phyloP scores from a whole-genome alignment of 2,329 filamentous ascomycete species.

The Talaromyces atroroseus region DNA sequence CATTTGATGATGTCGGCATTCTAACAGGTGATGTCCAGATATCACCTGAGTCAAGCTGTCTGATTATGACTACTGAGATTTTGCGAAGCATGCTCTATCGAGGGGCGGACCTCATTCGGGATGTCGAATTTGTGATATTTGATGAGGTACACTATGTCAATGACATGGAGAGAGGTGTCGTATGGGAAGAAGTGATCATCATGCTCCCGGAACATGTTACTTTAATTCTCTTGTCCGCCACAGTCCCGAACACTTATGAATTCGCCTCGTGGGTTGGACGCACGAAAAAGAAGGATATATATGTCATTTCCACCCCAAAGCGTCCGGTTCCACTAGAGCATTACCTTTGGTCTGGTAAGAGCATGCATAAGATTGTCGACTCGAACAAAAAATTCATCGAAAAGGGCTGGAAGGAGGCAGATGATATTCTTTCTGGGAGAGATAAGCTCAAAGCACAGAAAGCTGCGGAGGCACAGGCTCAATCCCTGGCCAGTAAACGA shows the following conservation, averaged over 20 bases:
- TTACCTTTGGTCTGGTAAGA: conserved; percentile 91
- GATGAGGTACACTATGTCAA: conserved; percentile 99
- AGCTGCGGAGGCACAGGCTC: conserved; percentile 48
- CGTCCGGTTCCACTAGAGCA: conserved; percentile 92
- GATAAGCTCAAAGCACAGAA: conserved; percentile 64
- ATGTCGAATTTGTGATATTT: conserved; percentile 98
- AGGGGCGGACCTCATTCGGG: conserved; percentile 88
- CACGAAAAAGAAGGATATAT: conserved; percentile 98
- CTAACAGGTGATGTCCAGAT: conserved; percentile 97
- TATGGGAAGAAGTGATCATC: conserved; percentile 99
- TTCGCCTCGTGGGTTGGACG: conserved; percentile 98
- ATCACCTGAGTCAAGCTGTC: conserved; percentile 90
- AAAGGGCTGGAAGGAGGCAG: conserved; percentile 90
- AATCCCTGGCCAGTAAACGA: conserved; percentile 48
- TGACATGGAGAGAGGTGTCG: conserved; percentile 88
- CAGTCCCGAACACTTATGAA: conserved; percentile 94
- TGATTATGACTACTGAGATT: conserved; percentile 99
- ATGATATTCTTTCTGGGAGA: conserved; percentile 71
- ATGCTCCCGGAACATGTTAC: conserved; percentile 98
- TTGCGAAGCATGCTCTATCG: conserved; percentile 96
- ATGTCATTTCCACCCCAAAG: conserved; percentile 96
- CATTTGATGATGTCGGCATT: conserved; percentile 94
- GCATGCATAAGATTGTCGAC: conserved; percentile 90
- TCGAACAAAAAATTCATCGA: conserved; percentile 88
- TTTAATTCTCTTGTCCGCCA: conserved; percentile 88